Conservation (phyloP, 129 eudicot species). For the Pulicaria dysenterica region DNA sequence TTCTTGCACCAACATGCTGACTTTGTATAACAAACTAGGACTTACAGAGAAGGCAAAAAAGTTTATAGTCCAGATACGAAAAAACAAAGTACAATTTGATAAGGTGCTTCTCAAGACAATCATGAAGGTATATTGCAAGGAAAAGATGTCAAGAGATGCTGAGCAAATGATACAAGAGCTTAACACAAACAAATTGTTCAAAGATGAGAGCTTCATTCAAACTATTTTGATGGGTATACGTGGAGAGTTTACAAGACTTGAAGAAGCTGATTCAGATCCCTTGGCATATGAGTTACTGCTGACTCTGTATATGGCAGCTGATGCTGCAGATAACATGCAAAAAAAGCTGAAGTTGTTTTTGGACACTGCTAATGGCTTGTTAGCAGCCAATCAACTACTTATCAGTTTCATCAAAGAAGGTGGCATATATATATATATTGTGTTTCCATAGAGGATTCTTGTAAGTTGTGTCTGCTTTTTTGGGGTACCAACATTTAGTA, state of each 20-base stretch:
- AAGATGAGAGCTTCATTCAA: constrained; percentile 45
- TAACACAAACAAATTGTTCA: constrained; percentile 32
- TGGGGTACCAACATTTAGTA: constrained; percentile 7
- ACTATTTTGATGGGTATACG: constrained; percentile 46
- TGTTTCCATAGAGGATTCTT: constrained; percentile 16
- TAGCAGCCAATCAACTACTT: constrained; percentile 57
- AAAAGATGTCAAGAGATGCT: constrained; percentile 59
- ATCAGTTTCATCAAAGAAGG: constrained; percentile 65
- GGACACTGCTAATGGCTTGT: constrained; percentile 56
- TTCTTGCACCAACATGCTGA: constrained; percentile 70
- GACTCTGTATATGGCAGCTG: constrained; percentile 55
- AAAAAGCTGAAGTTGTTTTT: constrained; percentile 52
- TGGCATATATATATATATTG: constrained; percentile 5
- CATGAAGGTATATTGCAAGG: constrained; percentile 70
- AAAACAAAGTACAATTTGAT: constrained; percentile 62
- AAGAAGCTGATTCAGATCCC: constrained; percentile 40
- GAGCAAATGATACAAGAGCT: constrained; percentile 62
- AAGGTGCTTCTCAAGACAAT: constrained; percentile 66
- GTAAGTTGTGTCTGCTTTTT: neutral
- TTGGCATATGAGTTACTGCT: constrained; percentile 64
- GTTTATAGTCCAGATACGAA: constrained; percentile 57
- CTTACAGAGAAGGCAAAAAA: constrained; percentile 60
- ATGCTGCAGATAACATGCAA: constrained; percentile 40
- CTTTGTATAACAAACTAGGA: constrained; percentile 59
- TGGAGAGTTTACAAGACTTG: constrained; percentile 37